These are phyloP conservation scores for Taphrina populina DNA, from an alignment of 1,139 yeast genomes.

Conservation along the genomic window DNA sequence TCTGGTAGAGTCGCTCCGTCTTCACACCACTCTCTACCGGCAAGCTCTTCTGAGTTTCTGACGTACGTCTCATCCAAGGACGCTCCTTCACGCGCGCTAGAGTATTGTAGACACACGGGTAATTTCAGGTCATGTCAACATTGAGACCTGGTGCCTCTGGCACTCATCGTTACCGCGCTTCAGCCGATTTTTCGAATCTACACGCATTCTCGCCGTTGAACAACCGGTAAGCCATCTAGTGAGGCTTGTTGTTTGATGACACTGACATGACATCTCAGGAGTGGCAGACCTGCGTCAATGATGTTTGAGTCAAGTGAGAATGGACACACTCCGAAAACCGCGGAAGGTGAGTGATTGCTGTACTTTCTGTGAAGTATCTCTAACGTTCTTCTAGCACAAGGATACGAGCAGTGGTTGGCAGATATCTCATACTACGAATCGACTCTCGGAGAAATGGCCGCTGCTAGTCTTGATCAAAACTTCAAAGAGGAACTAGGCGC, in stretches of 20 bases:
- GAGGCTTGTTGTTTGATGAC: neutral
- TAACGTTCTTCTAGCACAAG: constrained; percentile 30
- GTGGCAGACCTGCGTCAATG: constrained; percentile 30
- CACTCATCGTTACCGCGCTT: constrained; percentile 28
- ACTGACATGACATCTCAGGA: constrained; percentile 7
- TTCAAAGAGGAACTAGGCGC: constrained; percentile 44
- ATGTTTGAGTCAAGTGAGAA: constrained; percentile 12
- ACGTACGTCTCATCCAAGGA: too few species aligned
- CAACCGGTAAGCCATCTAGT: constrained; percentile 8
- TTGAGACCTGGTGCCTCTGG: constrained; percentile 15
- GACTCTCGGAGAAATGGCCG: constrained; percentile 46
- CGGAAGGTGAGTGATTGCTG: constrained; percentile 2
- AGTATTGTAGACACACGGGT: too few species aligned
- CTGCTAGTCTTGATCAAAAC: constrained; percentile 43
- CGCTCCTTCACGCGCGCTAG: too few species aligned
- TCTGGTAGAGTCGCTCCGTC: too few species aligned
- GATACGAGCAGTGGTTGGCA: constrained; percentile 45
- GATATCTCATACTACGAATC: constrained; percentile 45
- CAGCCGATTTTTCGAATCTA: constrained; percentile 23
- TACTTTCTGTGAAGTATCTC: neutral
- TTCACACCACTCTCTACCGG: too few species aligned
- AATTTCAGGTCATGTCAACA: constrained; percentile 4
- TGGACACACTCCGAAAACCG: neutral
- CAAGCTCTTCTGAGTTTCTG: too few species aligned
- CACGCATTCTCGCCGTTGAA: constrained; percentile 26